These are phyloP conservation scores for Chytriomyces confervae DNA, from an alignment of 192 early-diverging fungal genomes.

Conservation along the genomic window DNA sequence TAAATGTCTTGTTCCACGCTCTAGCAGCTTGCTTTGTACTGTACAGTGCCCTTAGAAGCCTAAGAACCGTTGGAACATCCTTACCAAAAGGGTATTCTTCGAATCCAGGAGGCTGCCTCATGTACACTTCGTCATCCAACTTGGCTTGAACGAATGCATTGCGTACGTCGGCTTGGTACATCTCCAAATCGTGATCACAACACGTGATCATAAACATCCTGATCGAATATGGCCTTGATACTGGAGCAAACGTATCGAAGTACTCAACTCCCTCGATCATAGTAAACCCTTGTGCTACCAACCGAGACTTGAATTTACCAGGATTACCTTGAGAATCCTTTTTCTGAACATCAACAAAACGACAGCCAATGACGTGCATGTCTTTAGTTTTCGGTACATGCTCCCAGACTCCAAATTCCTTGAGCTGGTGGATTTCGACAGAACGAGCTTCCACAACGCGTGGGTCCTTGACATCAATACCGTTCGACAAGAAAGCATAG, in stretches of 20 bases:
- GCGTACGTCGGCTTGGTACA: background rate
- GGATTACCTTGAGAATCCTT: background rate
- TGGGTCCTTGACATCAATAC: too few relatives aligned
- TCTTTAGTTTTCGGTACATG: too few relatives aligned
- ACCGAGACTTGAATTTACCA: background rate
- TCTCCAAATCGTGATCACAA: too few relatives aligned
- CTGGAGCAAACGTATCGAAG: background rate
- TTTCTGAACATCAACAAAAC: too few relatives aligned
- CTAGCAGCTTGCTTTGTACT: constrained; percentile 1
- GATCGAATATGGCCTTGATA: background rate
- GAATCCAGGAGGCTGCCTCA: background rate
- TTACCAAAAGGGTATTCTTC: background rate
- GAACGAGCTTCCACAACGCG: too few relatives aligned
- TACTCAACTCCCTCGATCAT: background rate
- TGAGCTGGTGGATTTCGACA: too few relatives aligned
- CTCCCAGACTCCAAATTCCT: too few relatives aligned
- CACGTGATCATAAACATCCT: too few relatives aligned
- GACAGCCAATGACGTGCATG: too few relatives aligned
- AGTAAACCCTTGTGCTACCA: background rate
- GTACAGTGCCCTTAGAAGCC: background rate
- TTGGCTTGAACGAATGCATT: background rate
- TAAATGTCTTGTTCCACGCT: background rate
- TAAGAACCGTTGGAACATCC: background rate
- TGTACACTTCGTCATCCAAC: background rate
- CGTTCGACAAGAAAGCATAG: too few relatives aligned